Base-by-base conservation (phyloP, 306 rosid genomes). In the Quercus glauca region DNA sequence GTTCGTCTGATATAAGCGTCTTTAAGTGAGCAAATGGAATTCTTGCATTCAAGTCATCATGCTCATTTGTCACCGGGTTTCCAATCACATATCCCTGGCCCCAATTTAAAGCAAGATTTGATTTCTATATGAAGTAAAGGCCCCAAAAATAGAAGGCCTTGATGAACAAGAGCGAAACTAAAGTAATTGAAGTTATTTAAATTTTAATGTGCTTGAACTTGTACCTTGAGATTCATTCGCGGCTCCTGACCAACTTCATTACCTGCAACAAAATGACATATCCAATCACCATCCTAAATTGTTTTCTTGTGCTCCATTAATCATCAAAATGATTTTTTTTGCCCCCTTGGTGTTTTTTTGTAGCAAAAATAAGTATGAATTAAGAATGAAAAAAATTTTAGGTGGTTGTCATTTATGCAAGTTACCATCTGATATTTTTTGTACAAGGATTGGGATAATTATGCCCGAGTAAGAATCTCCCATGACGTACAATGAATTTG, bases 401-500 rank as follows among this genome's bases (percentile, higher is more conserved):
- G 45, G 45, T 37, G 31, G 43, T 55, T 51, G 45, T 69, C 68
- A 12, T 1, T 61, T 23, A 23, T 11, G 0, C 3, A 49, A 23
- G 26, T 20, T 83, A 90, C 94, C 94, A 21, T 85, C 80, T 29
- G 75, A 83, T 71, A 91, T 61, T 83, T 83, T 70, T 21, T 73
- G 75, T 33, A 72, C 82, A 71, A 88, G 55, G 35, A 83, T 72
- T 14, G 81, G 89, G 3, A 74, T 31, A 31, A 4, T 31, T 31
- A 31, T 19, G 51, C 91, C 89, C 2, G 90, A 33, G 45, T 87
- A 31, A 3, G 93, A 91, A 37, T 87, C 88, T 33, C 95, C 92
- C 69, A 84, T 87, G 26, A 91, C 18, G 52, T 85, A 87, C 45
- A 89, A 33, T 41, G 87, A 82, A 82, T 91, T 87, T 15, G 63